Base-by-base conservation (phyloP, 306 rosid species). In the Lupinus albus region DNA sequence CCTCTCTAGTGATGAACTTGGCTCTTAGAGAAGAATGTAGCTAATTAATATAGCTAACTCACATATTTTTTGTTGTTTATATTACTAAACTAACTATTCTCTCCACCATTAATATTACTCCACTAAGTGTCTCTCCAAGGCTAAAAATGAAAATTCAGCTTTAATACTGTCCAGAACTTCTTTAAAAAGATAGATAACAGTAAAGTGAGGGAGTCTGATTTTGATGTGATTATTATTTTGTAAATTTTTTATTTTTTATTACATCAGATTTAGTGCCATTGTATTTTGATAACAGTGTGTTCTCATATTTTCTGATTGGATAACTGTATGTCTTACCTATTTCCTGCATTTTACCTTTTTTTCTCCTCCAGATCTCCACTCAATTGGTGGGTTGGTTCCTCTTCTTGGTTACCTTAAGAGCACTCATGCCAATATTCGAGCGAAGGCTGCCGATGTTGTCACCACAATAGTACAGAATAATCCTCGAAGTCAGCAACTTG, bases 381-480 rank as follows among this genome's bases (percentile, higher is more conserved):
- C 97, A 13, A 79, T 94, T 53, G 99, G 99, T 35, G 99, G 97
- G 54, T 80, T 91, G 83, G 84, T 67, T 21, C 97, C 99, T 61
- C 95, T 90, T 35, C 91, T 90, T 57, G 86, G 83, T 61, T 76
- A 88, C 80, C 89, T 94, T 3, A 90, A 85, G 79, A 94, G 82
- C 45, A 59, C 96, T 28, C 96, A 90, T 81, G 88, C 99, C 13
- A 88, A 82, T 63, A 81, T 94, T 74, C 87, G 99, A 41, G 97
- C 99, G 30, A 90, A 94, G 84, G 99, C 99, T 44, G 99, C 99
- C 0, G 96, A 94, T 25, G 95, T 90, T 21, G 85, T 94, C 57
- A 85, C 92, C 45, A 90, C 99, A 44, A 82, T 94, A 49, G 99
- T 94, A 53, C 99, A 94, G 80, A 94, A 90, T 70, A 94, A 94